Evolutionary conservation across 2,329 filamentous ascomycete genomes (phyloP), one percentile per base, ranked within the genome.

Genomic region (Coniochaeta ligniaria): DNA sequence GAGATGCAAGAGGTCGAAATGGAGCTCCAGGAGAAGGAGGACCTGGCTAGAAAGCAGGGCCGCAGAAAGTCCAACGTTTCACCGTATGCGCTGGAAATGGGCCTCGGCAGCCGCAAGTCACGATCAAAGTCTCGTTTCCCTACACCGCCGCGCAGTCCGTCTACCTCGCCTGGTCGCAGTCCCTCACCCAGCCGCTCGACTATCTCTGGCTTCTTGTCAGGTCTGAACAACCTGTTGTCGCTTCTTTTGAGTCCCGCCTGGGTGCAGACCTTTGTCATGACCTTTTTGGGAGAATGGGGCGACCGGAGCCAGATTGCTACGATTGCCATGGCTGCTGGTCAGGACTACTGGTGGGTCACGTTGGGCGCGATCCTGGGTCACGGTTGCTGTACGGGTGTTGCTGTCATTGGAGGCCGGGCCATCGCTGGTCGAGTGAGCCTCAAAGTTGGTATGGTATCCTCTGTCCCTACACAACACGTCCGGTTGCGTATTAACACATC

Each of bases 261-360:
- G 95, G 95, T 99, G 16, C 94, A 98, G 76, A 99, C 95, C 0
- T 99, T 99, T 72, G 85, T 96, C 68, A 99, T 99, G 95, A 99
- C 95, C 2, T 99, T 99, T 77, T 78, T 99, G 33, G 95, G 95
- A 45, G 95, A 99, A 74, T 99, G 95, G 95, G 95, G 95, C 61
- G 95, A 99, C 71, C 87, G 95, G 66, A 96, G 91, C 72, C 95
- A 99, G 77, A 98, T 99, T 69, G 95, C 95, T 24, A 99, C 95
- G 0, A 96, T 99, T 71, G 95, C 95, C 59, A 99, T 99, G 95
- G 95, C 95, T 57, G 94, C 95, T 36, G 95, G 95, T 22, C 91
- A 96, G 74, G 95, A 99, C 73, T 99, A 98, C 75, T 98, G 94
- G 94, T 97, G 92, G 90, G 95, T 99, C 38, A 97, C 92, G 4